Evolutionary conservation across 768 basidiomycete species (phyloP).

Genomic region (Suillus tomentosus): DNA sequence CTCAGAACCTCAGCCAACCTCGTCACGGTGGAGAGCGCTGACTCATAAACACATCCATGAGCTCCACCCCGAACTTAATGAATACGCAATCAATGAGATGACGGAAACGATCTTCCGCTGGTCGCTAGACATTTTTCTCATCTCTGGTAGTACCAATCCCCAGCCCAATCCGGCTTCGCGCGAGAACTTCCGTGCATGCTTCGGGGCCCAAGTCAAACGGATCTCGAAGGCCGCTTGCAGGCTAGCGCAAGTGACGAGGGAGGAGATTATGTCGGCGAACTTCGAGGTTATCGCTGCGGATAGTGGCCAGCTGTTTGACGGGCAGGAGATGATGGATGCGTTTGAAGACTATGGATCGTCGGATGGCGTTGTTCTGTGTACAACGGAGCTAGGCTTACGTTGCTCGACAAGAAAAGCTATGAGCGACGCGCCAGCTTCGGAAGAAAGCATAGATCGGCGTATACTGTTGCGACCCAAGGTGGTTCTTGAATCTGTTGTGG

Average conservation of each 20-base stretch:
- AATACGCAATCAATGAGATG: conserved; percentile 70
- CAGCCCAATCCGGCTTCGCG: conserved; percentile 39
- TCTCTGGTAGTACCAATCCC: conserved; percentile 58
- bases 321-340: conserved; percentile 56
- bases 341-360: conserved; percentile 61
- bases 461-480: conserved; percentile 73
- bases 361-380: conserved; percentile 57
- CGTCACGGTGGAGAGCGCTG: conserved; percentile 75
- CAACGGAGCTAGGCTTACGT: conserved; percentile 70
- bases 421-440: conserved; percentile 33
- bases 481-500: conserved; percentile 69
- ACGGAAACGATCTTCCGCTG: conserved; percentile 75
- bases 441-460: conserved; percentile 54
- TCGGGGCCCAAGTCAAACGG: conserved; percentile 61
- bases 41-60: conserved; percentile 69
- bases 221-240: conserved; percentile 65
- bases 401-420: conserved; percentile 54
- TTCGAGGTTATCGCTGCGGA: conserved; percentile 72
- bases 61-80: conserved; percentile 64
- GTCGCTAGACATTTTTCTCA: conserved; percentile 65
- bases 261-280: conserved; percentile 77
- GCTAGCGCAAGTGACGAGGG: conserved; percentile 63
- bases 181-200: conserved; percentile 48
- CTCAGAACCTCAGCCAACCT: conserved; percentile 74
- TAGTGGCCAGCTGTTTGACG: conserved; percentile 51